Percentiles rank a stretch among this genome's conserved stretches.
These are phyloP conservation scores for Coniochaeta ligniaria DNA, from an alignment of 2,329 filamentous ascomycete species.

Conservation along the genomic window DNA sequence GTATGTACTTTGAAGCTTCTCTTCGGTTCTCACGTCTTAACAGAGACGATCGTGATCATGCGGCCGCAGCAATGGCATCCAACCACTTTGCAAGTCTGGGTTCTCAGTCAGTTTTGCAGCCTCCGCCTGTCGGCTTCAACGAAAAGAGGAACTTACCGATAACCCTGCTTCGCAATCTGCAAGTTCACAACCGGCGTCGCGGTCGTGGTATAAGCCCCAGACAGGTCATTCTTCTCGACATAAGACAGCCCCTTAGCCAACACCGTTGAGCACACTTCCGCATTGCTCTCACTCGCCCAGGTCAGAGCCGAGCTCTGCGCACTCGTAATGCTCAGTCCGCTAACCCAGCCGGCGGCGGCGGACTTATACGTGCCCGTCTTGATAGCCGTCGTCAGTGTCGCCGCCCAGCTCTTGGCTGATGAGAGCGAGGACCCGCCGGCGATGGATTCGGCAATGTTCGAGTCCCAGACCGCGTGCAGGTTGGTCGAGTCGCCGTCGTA, in stretches of 20 bases:
- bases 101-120: slow-evolving; percentile 4
- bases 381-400: slow-evolving; percentile 26
- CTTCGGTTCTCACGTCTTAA: neutral
- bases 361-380: slow-evolving; percentile 27
- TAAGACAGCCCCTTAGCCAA: slow-evolving; percentile 27
- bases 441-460: slow-evolving; percentile 42
- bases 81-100: slow-evolving; percentile 23
- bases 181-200: slow-evolving; percentile 30
- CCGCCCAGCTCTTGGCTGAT: slow-evolving; percentile 31
- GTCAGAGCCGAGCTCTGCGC: slow-evolving; percentile 22
- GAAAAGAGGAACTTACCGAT: slow-evolving; percentile 12
- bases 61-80: slow-evolving; percentile 20
- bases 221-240: slow-evolving; percentile 31
- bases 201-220: slow-evolving; percentile 29
- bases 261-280: slow-evolving; percentile 34
- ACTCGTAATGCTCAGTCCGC: slow-evolving; percentile 23
- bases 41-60: neutral
- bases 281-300: slow-evolving; percentile 35
- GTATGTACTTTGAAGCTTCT: neutral
- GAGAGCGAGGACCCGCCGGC: slow-evolving; percentile 26
- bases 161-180: slow-evolving; percentile 37
- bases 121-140: neutral
- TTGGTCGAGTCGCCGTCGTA: slow-evolving; percentile 47
- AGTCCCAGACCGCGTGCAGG: slow-evolving; percentile 56
- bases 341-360: slow-evolving; percentile 25